Conservation (phyloP, 2,329 filamentous ascomycete genomes). For the Cercospora canescens region DNA sequence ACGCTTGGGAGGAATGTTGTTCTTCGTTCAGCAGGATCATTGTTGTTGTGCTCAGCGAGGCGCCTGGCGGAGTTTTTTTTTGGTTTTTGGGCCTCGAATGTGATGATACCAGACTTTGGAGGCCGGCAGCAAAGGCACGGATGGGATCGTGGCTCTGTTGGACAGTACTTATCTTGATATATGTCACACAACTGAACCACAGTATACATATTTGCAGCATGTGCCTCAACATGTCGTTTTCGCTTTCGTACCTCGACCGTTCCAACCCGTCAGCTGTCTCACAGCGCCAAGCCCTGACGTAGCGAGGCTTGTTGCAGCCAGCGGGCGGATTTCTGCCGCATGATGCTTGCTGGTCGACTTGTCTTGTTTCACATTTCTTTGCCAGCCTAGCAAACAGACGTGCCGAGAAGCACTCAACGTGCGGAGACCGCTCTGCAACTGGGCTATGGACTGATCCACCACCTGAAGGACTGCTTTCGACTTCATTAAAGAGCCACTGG, state of each 20-base stretch:
- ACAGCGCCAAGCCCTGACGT: slow-evolving; percentile 4
- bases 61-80: slow-evolving; percentile 26
- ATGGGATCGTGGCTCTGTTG: background rate
- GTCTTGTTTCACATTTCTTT: background rate
- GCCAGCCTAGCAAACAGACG: background rate
- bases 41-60: slow-evolving; percentile 26
- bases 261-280: background rate
- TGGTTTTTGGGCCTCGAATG: slow-evolving; percentile 7
- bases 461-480: background rate
- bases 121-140: background rate
- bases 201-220: background rate
- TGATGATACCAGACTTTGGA: slow-evolving; percentile 16
- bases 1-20: background rate
- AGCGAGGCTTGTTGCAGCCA: background rate
- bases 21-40: background rate
- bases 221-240: background rate
- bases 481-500: slow-evolving; percentile 3
- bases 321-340: background rate
- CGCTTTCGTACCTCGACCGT: slow-evolving; percentile 1
- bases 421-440: background rate
- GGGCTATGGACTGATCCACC: background rate
- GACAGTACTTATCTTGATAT: background rate
- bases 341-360: slow-evolving; percentile 3
- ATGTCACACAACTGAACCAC: background rate
- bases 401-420: background rate